Percentiles rank a stretch among this genome's conserved stretches.
Evolutionary conservation across 2,329 filamentous ascomycete species (phyloP).

Genomic region (Didymella glomerata): DNA sequence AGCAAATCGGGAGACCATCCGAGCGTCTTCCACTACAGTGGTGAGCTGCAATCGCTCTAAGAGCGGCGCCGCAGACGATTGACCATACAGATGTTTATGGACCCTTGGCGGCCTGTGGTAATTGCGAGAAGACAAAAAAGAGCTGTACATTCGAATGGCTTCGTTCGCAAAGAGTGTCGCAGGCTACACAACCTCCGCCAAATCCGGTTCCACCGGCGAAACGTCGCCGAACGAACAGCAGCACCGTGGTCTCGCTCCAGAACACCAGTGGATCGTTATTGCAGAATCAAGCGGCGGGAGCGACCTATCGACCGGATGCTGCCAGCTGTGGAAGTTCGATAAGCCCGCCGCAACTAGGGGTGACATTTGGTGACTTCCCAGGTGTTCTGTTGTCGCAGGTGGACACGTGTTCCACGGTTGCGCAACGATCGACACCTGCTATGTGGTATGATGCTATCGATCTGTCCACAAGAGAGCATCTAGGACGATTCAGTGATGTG

Average conservation of each 20-base stretch:
- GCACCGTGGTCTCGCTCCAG: slow-evolving; percentile 7
- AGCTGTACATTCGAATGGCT: slow-evolving; percentile 58
- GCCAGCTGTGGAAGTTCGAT: slow-evolving; percentile 12
- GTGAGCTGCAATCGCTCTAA: slow-evolving; percentile 30
- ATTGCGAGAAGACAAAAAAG: slow-evolving; percentile 57
- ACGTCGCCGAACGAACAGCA: slow-evolving; percentile 42
- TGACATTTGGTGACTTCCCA: slow-evolving; percentile 44
- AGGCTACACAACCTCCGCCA: slow-evolving; percentile 37
- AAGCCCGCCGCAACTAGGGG: slow-evolving; percentile 29
- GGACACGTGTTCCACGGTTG: slow-evolving; percentile 6
- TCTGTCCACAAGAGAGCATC: slow-evolving; percentile 1
- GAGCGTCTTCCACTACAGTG: slow-evolving; percentile 48
- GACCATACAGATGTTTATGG: slow-evolving; percentile 46
- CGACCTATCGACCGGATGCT: slow-evolving; percentile 18
- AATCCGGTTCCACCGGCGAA: slow-evolving; percentile 37
- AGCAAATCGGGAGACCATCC: slow-evolving; percentile 34
- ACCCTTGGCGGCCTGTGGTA: slow-evolving; percentile 50
- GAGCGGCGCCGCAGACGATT: slow-evolving; percentile 19
- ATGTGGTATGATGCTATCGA: slow-evolving; percentile 12
- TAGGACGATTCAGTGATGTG: slow-evolving; percentile 14
- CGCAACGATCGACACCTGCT: slow-evolving; percentile 13
- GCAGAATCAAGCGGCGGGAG: slow-evolving; percentile 4
- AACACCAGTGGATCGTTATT: slow-evolving; percentile 4
- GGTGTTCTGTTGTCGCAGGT: slow-evolving; percentile 28
- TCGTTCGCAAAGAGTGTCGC: slow-evolving; percentile 44